Evolutionary conservation across 352 stramenopile species (phyloP), one percentile per base, ranked within the genome.

Genomic region (Pythium apleroticum): DNA sequence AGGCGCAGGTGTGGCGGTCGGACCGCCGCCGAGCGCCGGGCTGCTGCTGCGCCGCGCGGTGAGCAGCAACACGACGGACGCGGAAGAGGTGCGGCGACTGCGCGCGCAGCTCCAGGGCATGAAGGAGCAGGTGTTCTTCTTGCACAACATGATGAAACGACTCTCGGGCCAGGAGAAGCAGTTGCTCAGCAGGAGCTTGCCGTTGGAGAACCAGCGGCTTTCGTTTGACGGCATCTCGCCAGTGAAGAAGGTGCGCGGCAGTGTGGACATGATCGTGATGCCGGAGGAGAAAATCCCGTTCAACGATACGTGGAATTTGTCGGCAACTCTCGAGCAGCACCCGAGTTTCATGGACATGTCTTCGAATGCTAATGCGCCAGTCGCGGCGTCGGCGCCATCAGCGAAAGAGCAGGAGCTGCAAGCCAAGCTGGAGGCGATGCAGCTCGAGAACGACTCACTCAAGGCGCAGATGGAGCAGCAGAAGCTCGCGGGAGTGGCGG

Each of bases 51-150:
- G 54, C 20, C 62, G 62, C 30, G 24, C 52, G 6, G 39, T 52
- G 17, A 67, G 60, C 60, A 62, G 30, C 56, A 31, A 65, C 30
- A 46, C 62, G 28, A 57, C 48, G 12, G 52, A 61, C 57, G 25
- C 56, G 17, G 64, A 71, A 30, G 64, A 65, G 53, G 57, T 71
- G 39, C 64, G 50, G 19, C 54, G 63, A 0, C 64, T 71, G 20
- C 64, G 64, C 33, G 35, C 37, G 49, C 56, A 71, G 64, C 65
- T 71, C 10, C 65, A 71, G 19, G 22, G 27, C 24, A 66, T 71
- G 65, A 71, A 59, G 28, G 65, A 66, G 65, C 65, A 71, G 27
- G 58, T 71, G 25, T 30, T 59, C 43, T 66, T 71, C 22, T 41
- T 71, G 50, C 64, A 71, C 57, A 57, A 56, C 41, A 59, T 63